Base-by-base conservation (phyloP, 2,329 filamentous ascomycete genomes). In the Pleomassaria siparia region DNA sequence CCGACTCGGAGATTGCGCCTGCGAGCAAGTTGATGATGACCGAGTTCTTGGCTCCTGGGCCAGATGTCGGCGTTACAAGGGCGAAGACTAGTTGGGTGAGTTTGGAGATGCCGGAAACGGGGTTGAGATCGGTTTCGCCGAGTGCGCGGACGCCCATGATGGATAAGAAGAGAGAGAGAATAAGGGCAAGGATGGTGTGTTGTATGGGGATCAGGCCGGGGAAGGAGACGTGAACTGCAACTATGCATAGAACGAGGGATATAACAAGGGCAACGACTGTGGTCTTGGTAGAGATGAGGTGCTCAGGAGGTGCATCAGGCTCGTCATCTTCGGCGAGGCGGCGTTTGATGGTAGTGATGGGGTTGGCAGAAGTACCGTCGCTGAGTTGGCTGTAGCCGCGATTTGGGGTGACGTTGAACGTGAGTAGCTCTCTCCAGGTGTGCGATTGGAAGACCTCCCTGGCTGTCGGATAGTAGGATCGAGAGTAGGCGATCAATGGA, bases 1-100 rank as follows among this genome's bases (percentile, higher is more conserved):
- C 88, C 3, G 86, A 84, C 69, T 91, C 88, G 10, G 84, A 87
- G 24, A 99, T 86, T 0, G 94, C 94, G 8, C 94, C 94, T 0
- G 92, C 94, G 6, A 99, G 84, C 1, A 99, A 81, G 66, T 99
- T 99, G 66, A 96, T 95, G 46, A 96, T 80, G n/a, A 99, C 86
- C 11, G 90, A 89, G 32, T 91, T 91, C 59, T 87, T 87, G 2
- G 66, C 63, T 6, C 53, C 58, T 1, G 63, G 66, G 61, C 89
- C 84, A 0, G 63, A 62, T 1, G 61, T 65, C 0, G 94, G 91
- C 2, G 95, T 91, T 30, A 95, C 88, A 41, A 96, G 75, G 2
- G 94, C 94, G 70, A 99, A 97, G 65, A 97, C 87, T 2, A 99
- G 82, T 71, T 99, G 94, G 0, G 94, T 95, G 2, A 99, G 80